Base-by-base conservation (phyloP, 495 filamentous ascomycete genomes). In the Pseudevernia furfuracea region DNA sequence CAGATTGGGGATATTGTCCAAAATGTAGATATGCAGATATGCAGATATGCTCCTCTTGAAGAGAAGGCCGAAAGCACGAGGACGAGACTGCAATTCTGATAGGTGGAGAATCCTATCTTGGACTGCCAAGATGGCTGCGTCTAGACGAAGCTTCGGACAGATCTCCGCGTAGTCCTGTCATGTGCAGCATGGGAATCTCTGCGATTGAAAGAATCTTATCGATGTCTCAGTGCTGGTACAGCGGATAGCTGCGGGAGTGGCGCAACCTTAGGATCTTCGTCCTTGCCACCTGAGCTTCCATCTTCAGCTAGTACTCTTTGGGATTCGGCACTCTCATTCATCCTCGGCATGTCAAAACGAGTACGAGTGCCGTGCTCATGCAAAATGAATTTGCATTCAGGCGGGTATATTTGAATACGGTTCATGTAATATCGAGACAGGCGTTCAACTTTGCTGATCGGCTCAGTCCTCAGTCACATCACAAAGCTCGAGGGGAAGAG, bases 11-110 rank as follows among this genome's bases (percentile, higher is more conserved):
- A 56, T 7, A 28, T 15, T 39, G 15, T n/a, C n/a, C n/a, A n/a
- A n/a, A n/a, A n/a, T n/a, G n/a, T n/a, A n/a, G n/a, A n/a, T n/a
- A n/a, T n/a, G n/a, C n/a, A n/a, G 52, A n/a, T 17, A 36, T n/a
- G 15, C 37, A 34, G 38, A 43, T 32, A 19, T 58, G 11, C 15
- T 28, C 52, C 41, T 41, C n/a, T 63, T 23, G 39, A 43, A 17
- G 4, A 10, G 55, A 19, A 12, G 17, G 30, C 10, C 21, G 17
- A 58, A 46, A 14, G 25, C 52, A 63, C 61, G 61, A 58, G 61
- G 61, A 37, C 11, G 17, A 38, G 30, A 37, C 21, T 63, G 52
- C 53, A 36, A 30, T 19, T 63, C 56, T 63, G 53, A 63, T 63
- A 46, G 52, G 53, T 43, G 32, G 46, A 14, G 25, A 32, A 4